Evolutionary conservation across 1,284 basidiomycete species (phyloP).

Genomic region (Tilletiopsis washingtonensis): DNA sequence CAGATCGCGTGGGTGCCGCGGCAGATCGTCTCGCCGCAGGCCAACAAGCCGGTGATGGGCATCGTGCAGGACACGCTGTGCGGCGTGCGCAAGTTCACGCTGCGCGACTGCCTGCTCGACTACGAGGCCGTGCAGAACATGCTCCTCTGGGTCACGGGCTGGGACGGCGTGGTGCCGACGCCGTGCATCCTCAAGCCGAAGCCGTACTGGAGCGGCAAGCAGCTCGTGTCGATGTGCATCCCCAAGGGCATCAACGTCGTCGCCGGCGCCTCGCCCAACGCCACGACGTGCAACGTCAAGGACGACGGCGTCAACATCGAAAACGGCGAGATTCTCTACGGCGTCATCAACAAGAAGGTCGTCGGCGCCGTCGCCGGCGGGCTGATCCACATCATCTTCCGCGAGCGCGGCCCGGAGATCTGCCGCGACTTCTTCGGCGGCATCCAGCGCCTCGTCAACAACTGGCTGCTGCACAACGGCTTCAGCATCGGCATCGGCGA

Average conservation of each 20-base stretch:
- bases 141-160: conserved; percentile 91
- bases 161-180: conserved; percentile 87
- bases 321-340: conserved; percentile 91
- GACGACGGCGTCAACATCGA: conserved; percentile 96
- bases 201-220: conserved; percentile 96
- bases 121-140: conserved; percentile 71
- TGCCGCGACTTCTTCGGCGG: conserved; percentile 90
- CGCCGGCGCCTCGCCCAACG: conserved; percentile 30
- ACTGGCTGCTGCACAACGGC: conserved; percentile 96
- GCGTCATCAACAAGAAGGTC: conserved; percentile 95
- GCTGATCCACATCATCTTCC: conserved; percentile 92
- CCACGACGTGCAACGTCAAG: conserved; percentile 39
- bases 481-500: conserved; percentile 99
- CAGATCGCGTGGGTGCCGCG: conserved; percentile 99
- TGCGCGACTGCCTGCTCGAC: conserved; percentile 61
- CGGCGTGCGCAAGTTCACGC: conserved; percentile 92
- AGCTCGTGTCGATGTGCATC: conserved; percentile 85
- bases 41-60: conserved; percentile 99
- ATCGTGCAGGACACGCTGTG: conserved; percentile 99
- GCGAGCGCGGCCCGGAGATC: conserved; percentile 90
- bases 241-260: conserved; percentile 91
- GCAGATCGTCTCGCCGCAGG: conserved; percentile 98
- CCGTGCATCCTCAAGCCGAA: conserved; percentile 95
- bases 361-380: conserved; percentile 85
- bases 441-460: conserved; percentile 91